Evolutionary conservation across 2,329 filamentous ascomycete species (phyloP).

Genomic region (Trichoderma sp.): DNA sequence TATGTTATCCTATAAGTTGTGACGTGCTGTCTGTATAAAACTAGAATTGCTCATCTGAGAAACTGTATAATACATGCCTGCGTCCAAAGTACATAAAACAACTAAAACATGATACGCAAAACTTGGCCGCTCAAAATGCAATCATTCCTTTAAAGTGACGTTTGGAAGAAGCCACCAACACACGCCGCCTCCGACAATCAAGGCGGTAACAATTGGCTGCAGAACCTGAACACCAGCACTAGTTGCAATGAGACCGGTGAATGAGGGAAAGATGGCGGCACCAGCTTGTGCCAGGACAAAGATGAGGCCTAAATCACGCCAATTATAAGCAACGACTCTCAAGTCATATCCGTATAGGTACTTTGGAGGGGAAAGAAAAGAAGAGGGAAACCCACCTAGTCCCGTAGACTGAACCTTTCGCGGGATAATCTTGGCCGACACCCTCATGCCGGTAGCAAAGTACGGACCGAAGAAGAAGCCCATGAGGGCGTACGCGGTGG

Average conservation of each 20-base stretch:
- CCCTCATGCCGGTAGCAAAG: constrained; percentile 74
- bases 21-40: background rate
- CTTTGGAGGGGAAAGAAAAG: background rate
- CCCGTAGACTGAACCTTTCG: constrained; percentile 61
- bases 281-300: constrained; percentile 75
- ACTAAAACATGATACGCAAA: background rate
- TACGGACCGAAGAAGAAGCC: constrained; percentile 81
- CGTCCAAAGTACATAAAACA: background rate
- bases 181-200: constrained; percentile 15
- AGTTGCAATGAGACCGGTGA: constrained; percentile 67
- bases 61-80: background rate
- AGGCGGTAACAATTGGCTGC: constrained; percentile 1
- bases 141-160: background rate
- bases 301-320: constrained; percentile 68
- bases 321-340: constrained; percentile 34
- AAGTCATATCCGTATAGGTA: background rate
- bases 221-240: constrained; percentile 56
- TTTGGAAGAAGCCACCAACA: constrained; percentile 22
- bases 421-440: constrained; percentile 72
- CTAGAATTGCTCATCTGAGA: background rate
- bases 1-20: background rate
- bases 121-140: background rate
- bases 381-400: constrained; percentile 55
- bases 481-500: constrained; percentile 68
- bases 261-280: constrained; percentile 67